Base-by-base conservation (phyloP, 2,329 filamentous ascomycete species). In the Pseudopithomyces maydicus region DNA sequence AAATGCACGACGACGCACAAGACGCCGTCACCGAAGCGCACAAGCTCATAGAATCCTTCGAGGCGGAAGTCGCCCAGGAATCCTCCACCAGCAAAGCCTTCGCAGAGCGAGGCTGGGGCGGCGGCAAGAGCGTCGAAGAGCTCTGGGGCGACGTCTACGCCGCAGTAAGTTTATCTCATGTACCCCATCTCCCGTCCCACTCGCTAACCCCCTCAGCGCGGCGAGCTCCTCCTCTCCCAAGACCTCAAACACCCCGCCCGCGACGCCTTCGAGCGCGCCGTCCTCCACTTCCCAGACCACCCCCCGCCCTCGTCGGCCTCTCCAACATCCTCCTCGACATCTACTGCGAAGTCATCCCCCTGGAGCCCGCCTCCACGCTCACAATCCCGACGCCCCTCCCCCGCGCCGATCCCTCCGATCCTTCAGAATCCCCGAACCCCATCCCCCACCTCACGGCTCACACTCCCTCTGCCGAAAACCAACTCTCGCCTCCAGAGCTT, bases 311-410 rank as follows among this genome's bases (percentile, higher is more conserved):
- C 22, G 86, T 97, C 35, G 91, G 90, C 1, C 79, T 99, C 20
- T 91, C 91, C 17, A 90, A 90, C 65, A 88, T 98, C 36, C 82
- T 99, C 6, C 83, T 98, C 47, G 92, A 97, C 69, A 87, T 96
- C 19, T 96, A 94, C 77, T 87, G 81, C 64, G 83, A 91, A 74
- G 83, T 72, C 10, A 74, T 82, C 33, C 74, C 85, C 46, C 78
- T 91, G 19, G 82, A 89, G 39, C 87, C 87, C 3, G 80, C 80
- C 56, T 78, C 76, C 72, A 42, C 39, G 20, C 64, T 72, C 1
- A 57, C 56, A 2, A 68, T 67, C 7, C 39, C 51, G n/a, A n/a
- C 0, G 51, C 53, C 4, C 57, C 58, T 6, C 58, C 48, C 1
- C 41, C 58, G 15, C 57, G 56, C 63, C 15, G 48, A 56, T 10